Evolutionary conservation across 305 asterid genomes (phyloP), one percentile per base, ranked within the genome.

Genomic region (Fraxinus ornus): DNA sequence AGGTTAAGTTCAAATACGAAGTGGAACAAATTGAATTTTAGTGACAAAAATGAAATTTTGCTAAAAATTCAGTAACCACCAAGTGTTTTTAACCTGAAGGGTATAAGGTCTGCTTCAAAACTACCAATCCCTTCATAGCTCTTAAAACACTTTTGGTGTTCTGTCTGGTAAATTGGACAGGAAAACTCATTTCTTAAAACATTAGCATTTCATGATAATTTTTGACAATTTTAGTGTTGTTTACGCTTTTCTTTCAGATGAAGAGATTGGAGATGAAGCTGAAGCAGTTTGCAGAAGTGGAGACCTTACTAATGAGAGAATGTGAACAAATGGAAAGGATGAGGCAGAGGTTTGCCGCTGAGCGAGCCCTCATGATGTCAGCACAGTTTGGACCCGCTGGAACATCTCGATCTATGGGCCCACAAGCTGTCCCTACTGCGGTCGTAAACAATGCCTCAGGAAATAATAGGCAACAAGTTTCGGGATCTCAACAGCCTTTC

Each of bases 251-350:
- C 62, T 78, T 85, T 76, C 93, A 95, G 99, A 86, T 95, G 85
- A 95, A 93, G 92, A 92, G 97, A 85, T 86, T 94, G 81, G 98
- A 95, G 92, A 91, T 92, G 84, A 95, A 94, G 92, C 87, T 95
- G 84, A 95, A 94, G 96, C 99, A 95, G 81, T 88, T 95, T 82
- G 89, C 95, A 32, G 96, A 96, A 90, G 93, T 94, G 68, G 99
- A 96, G 89, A 96, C 99, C 64, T 86, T 91, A 78, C 84, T 96
- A 52, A 93, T 94, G 99, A 93, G 93, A 84, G 99, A 96, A 91
- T 94, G 99, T 75, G 99, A 96, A 84, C 98, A 93, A 85, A 89
- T 96, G 92, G 99, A 96, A 74, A 92, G 98, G 85, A 71, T 88
- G 55, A 88, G 99, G 87, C 99, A 92, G 86, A 90, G 99, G 84